Conservation (phyloP, 2,329 filamentous ascomycete species). For the Pezicula neosporulosa region DNA sequence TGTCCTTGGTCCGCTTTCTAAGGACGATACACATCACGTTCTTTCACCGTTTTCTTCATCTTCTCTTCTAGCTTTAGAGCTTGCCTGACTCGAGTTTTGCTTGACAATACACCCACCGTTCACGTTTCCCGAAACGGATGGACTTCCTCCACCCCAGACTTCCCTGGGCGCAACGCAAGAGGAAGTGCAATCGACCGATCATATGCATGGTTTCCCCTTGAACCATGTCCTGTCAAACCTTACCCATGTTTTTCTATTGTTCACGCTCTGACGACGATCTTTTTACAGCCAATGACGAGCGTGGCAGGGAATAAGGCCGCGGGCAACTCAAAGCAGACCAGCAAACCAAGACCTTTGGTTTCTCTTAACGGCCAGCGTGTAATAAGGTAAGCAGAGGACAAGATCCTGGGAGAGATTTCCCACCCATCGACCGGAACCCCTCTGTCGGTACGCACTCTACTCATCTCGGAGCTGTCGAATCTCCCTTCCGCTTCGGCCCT, state of each 20-base stretch:
- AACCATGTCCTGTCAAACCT: background rate
- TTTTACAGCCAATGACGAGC: background rate
- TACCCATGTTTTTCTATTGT: background rate
- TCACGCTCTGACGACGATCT: background rate
- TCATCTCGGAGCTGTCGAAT: background rate
- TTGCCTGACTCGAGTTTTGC: background rate
- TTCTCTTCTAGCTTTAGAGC: background rate
- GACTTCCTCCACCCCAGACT: background rate
- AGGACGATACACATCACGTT: too few species aligned
- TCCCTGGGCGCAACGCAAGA: background rate
- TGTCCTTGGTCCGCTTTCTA: too few species aligned
- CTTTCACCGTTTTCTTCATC: background rate
- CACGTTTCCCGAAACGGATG: background rate
- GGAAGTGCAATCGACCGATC: background rate
- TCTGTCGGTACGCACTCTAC: background rate
- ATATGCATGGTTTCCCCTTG: background rate
- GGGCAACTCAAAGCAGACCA: background rate
- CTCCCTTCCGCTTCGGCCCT: constrained; percentile 1
- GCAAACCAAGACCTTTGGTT: too few species aligned
- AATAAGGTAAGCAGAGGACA: background rate
- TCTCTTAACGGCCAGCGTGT: too few species aligned
- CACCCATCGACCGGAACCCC: background rate
- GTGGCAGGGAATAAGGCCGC: background rate
- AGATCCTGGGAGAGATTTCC: constrained; percentile 3
- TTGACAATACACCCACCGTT: background rate